Evolutionary conservation across 495 filamentous ascomycete genomes (phyloP), one percentile per base, ranked within the genome.

Genomic region (Penicillium tannophilum): DNA sequence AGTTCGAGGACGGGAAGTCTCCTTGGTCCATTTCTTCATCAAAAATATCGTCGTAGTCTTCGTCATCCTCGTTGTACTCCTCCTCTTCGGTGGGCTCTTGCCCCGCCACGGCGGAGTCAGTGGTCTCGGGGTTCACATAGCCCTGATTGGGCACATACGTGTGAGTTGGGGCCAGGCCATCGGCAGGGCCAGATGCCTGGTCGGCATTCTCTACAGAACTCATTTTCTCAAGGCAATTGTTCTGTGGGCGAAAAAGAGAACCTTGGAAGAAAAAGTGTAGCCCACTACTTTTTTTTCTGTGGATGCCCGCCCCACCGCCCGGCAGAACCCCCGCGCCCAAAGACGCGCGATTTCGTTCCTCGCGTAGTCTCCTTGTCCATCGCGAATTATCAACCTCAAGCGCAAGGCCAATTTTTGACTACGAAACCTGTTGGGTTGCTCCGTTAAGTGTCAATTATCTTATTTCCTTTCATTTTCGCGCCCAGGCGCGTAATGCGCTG

Each of bases 1-100:
- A 76, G 55, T 90, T 85, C 1, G 82, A 79, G 6, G 84, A 76
- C 23, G 73, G 76, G 52, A 84, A 81, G 6, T 88, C 83, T 39
- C 85, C 83, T 46, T 81, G 78, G 39, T 87, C 83, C 6, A 85
- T 66, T 48, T 81, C 76, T 24, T 80, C 76, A 19, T 83, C 78
- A 56, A 85, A 82, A 28, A 86, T 77, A 52, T 86, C 84, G 28
- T 86, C 84, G 54, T 82, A 78, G 26, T 82, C 81, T 24, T 84
- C 77, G 19, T 86, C 75, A 16, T 74, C 64, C 3, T 79, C 74
- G 33, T 86, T 82, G 52, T 82, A 77, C 4, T 69, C 66, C 47
- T 75, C 69, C 17, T 72, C 56, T 16, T 73, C 69, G 42, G 54
- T 64, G 33, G 61, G 53, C 55, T 75, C 67, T 58, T 73, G 72